Percentiles rank a stretch among this genome's conserved stretches.
These are phyloP conservation scores for Nicotiana paniculata DNA, from an alignment of 257 asterid genomes.

Conservation along the genomic window DNA sequence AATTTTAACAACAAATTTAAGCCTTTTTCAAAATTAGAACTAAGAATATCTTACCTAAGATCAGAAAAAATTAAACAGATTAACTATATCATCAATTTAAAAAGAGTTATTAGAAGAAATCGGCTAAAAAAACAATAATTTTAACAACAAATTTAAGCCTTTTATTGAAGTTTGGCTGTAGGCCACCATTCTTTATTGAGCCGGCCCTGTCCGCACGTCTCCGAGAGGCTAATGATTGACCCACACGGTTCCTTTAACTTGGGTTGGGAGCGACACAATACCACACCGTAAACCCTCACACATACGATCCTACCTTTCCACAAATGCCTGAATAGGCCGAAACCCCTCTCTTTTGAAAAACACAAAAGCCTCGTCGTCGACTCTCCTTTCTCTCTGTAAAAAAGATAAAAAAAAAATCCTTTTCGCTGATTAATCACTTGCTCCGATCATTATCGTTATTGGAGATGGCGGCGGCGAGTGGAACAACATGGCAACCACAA, in stretches of 20 bases:
- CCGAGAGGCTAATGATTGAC: neutral
- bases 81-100: too few relatives aligned
- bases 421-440: neutral
- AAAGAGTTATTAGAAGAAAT: too few relatives aligned
- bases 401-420: neutral
- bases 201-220: neutral
- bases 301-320: neutral
- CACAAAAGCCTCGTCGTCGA: constrained; percentile 9
- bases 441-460: neutral
- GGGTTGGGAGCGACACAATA: too few relatives aligned
- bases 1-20: too few relatives aligned
- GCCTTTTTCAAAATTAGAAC: too few relatives aligned
- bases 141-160: too few relatives aligned
- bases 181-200: too few relatives aligned
- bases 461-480: constrained; percentile 15
- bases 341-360: neutral
- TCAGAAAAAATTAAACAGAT: too few relatives aligned
- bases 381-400: constrained; percentile 12
- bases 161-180: too few relatives aligned
- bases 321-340: neutral
- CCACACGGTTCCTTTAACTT: neutral
- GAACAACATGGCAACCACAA: constrained; percentile 70
- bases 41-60: too few relatives aligned
- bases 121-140: too few relatives aligned
- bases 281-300: neutral